Percentiles rank a stretch among this genome's conserved stretches.
phyloP scores from a whole-genome alignment of 805 yeast species.

The Monosporozyma servazzii region DNA sequence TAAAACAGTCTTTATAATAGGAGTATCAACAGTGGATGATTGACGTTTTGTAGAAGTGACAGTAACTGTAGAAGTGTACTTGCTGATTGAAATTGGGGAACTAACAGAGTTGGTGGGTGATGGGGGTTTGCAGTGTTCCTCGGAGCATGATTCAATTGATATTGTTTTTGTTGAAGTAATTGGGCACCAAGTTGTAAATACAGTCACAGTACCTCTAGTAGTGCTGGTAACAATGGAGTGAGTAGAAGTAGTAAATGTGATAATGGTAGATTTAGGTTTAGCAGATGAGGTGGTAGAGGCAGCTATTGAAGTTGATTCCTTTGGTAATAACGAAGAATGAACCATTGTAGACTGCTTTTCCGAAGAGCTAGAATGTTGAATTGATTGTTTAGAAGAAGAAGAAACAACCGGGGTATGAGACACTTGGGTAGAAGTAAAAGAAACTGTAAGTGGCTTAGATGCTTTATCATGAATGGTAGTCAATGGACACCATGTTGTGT shows the following conservation, averaged over 20 bases:
- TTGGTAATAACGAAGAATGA: not conserved
- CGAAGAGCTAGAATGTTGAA: not conserved
- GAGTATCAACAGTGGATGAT: not conserved
- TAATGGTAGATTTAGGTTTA: constrained; percentile 1
- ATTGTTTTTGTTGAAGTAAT: not conserved
- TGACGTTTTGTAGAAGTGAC: not conserved
- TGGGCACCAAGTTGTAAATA: constrained; percentile 37
- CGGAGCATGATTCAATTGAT: constrained; percentile 8
- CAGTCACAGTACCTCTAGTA: constrained; percentile 9
- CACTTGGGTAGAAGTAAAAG: not conserved
- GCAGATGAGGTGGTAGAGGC: not conserved
- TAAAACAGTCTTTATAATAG: not conserved
- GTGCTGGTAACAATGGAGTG: constrained; percentile 3
- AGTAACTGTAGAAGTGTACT: not conserved
- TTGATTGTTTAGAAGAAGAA: not conserved
- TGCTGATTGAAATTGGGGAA: not conserved
- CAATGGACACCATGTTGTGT: constrained; percentile 36
- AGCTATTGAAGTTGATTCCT: not conserved
- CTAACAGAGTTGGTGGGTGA: not conserved
- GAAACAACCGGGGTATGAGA: not conserved
- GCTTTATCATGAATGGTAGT: constrained; percentile 3
- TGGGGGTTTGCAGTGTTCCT: not conserved
- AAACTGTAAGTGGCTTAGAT: not conserved
- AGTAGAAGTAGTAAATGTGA: constrained; percentile 1
- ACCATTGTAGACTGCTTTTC: not conserved